Base-by-base conservation (phyloP, 2,329 filamentous ascomycete species). In the Penicillium expansum region DNA sequence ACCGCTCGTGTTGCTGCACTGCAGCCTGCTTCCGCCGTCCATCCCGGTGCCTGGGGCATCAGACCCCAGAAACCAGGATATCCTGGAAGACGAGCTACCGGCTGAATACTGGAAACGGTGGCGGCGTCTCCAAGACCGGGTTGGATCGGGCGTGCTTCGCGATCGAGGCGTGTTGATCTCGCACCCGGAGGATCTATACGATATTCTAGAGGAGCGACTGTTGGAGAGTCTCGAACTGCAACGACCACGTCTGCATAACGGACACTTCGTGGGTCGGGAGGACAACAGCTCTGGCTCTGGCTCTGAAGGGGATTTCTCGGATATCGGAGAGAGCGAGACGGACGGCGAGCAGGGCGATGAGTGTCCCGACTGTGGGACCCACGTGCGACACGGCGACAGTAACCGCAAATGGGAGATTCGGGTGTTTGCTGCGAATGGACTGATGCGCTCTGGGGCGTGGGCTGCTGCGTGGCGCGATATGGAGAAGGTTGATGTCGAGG, bases 401-500 rank as follows among this genome's bases (percentile, higher is more conserved):
- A 82, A 72, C 71, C 82, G 62, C 72, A 85, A 76, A 76, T 87
- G 70, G 77, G 80, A 74, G 73, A 80, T 97, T 71, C 94, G 92
- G 69, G 87, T 97, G 1, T 99, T 93, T 69, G 94, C 94, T 0
- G 93, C 92, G 51, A 99, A 97, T 73, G 94, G 94, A 0, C 78
- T 97, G 47, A 96, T 99, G 91, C 85, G 87, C 57, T 87, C 91
- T 5, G 91, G 91, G 0, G 93, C 94, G 0, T 99, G 94, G 94
- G 85, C 85, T 5, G 92, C 92, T 2, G 93, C 91, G 57, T 99
- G 93, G 93, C 89, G 86, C 65, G 93, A 97, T 74, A 99, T 99
- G 94, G 94, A 99, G 76, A 85, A 93, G n/a, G 91, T 97, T 0
- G 94, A 99, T 69, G 90, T 96, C 1, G 93, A 97, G 74, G 85